phyloP scores from a whole-genome alignment of 2,329 filamentous ascomycete species.

The Fusarium foetens region DNA sequence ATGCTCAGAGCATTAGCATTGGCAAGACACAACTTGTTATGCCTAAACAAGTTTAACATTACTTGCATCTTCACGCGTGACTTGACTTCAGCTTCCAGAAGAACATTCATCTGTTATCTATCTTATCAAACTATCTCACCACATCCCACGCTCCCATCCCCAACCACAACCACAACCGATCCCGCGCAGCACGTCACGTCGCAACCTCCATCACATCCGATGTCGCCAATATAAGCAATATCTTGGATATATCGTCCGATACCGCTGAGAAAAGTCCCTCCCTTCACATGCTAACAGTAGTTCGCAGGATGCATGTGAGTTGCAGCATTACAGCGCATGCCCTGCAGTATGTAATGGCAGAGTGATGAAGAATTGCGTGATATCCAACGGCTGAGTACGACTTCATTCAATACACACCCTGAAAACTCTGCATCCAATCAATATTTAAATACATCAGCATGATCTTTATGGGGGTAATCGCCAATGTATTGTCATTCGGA shows the following conservation, averaged over 20 bases:
- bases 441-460: not conserved
- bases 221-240: not conserved
- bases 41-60: not conserved
- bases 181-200: constrained; percentile 5
- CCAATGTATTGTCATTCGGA: constrained; percentile 10
- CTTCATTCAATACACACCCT: not conserved
- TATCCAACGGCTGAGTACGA: not conserved
- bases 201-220: constrained; percentile 8
- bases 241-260: not conserved
- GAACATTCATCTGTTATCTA: constrained; percentile 10
- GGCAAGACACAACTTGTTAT: not conserved
- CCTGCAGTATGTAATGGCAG: not conserved
- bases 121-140: constrained; percentile 16
- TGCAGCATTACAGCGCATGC: not conserved
- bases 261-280: not conserved
- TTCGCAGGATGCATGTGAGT: constrained; percentile 1
- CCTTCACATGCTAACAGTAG: constrained; percentile 16
- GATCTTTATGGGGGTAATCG: not conserved
- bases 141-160: constrained; percentile 23
- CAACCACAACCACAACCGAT: constrained; percentile 21
- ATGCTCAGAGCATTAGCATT: not conserved
- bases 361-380: constrained; percentile 10
- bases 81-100: constrained; percentile 13
- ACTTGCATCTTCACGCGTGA: not conserved
- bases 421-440: not conserved